Evolutionary conservation across 1,284 basidiomycete species (phyloP), one percentile per base, ranked within the genome.

Genomic region (Volvariella volvacea): DNA sequence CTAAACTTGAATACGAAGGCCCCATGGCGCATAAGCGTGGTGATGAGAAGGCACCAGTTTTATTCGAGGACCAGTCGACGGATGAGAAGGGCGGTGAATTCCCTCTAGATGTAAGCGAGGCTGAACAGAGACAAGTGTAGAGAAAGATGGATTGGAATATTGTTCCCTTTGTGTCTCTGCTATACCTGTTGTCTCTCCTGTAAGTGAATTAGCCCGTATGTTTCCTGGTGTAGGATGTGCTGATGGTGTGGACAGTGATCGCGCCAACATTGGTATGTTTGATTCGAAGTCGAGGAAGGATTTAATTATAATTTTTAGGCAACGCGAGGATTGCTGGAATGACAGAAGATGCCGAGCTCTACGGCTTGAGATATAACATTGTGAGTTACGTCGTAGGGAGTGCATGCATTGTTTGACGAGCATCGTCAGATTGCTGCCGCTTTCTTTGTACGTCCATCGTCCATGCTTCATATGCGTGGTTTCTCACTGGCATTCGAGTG

Each of bases 101-200:
- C 6, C 25, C 12, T 6, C 12, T 28, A 12, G 25, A 28, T 28
- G 25, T 28, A 6, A 28, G 52, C 9, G 57, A 63, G 32, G 49
- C 39, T 15, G 65, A 68, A 45, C 59, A 56, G 31, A 49, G 55
- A 14, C 64, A 55, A 42, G 54, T 75, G 6, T 52, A 76, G 44
- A 61, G 71, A 39, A 78, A 76, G 53, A 56, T 78, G 37, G 76
- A 79, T 47, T 49, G 61, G 44, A 67, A 76, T 50, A 52, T 78
- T 7, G 50, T 78, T 21, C 76, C 76, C 2, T 64, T 74, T 25
- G 65, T 78, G 33, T 70, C 73, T 6, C 53, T 81, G 20, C 62
- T 84, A n/a, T 83, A 83, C 55, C 67, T 84, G 33, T 68, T 76
- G 45, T 76, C 69, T 1, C 77, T 76, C 54, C 52, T 76, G 75